phyloP scores from a whole-genome alignment of 768 basidiomycete species.

The Lactarius hatsudake region DNA sequence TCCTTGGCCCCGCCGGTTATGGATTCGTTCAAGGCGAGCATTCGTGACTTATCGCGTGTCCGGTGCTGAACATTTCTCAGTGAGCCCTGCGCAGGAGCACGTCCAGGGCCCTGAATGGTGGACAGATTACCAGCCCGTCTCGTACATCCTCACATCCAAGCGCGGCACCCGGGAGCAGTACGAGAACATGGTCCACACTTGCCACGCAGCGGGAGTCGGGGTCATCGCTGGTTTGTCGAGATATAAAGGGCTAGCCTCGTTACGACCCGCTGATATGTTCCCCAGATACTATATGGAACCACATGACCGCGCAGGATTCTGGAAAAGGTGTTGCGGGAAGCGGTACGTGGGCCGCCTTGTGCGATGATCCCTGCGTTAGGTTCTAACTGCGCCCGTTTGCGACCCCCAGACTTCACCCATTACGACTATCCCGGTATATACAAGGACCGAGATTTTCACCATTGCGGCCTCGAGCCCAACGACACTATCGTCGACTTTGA shows the following conservation, averaged over 20 bases:
- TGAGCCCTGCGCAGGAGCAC: slow-evolving; percentile 57
- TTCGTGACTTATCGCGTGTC: background rate
- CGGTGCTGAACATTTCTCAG: slow-evolving; percentile 26
- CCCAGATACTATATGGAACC: slow-evolving; percentile 57
- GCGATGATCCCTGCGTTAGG: background rate
- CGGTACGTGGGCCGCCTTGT: background rate
- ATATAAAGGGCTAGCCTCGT: slow-evolving; percentile 18
- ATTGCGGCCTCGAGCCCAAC: slow-evolving; percentile 53
- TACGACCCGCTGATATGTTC: slow-evolving; percentile 30
- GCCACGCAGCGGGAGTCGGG: slow-evolving; percentile 40
- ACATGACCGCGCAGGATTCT: slow-evolving; percentile 54
- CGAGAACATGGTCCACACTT: slow-evolving; percentile 40
- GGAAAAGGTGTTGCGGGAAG: slow-evolving; percentile 34
- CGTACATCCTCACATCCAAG: slow-evolving; percentile 63
- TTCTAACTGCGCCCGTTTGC: background rate
- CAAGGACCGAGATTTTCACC: slow-evolving; percentile 52
- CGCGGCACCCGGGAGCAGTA: slow-evolving; percentile 57
- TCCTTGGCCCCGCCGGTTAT: slow-evolving; percentile 60
- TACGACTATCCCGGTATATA: slow-evolving; percentile 40
- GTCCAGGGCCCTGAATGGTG: slow-evolving; percentile 62
- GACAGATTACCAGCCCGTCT: slow-evolving; percentile 72
- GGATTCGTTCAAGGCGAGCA: slow-evolving; percentile 62
- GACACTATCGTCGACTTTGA: slow-evolving; percentile 56
- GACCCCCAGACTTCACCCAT: slow-evolving; percentile 42
- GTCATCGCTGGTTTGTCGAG: slow-evolving; percentile 38